These are phyloP conservation scores for Immersiella caudata DNA, from an alignment of 495 filamentous ascomycete genomes.

Conservation along the genomic window DNA sequence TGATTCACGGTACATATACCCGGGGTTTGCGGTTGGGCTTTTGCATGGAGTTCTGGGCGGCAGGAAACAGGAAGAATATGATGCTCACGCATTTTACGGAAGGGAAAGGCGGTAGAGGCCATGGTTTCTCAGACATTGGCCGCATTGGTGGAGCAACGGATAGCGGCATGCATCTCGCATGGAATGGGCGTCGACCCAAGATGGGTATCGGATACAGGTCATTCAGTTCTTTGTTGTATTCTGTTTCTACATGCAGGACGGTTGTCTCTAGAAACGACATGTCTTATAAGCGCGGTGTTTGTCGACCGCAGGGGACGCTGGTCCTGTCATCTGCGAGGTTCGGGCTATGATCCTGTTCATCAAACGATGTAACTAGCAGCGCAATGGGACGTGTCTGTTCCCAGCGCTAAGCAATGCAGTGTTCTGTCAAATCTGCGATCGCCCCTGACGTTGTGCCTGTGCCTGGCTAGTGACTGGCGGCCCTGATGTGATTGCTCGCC, in stretches of 20 bases:
- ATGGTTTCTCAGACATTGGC: neutral
- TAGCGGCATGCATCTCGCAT: neutral
- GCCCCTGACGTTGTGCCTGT: neutral
- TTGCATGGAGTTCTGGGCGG: neutral
- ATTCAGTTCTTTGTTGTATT: neutral
- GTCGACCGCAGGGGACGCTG: neutral
- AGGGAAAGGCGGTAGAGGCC: neutral
- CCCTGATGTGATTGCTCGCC: neutral
- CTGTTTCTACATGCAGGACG: neutral
- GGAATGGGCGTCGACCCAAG: neutral
- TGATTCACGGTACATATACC: constrained; percentile 20
- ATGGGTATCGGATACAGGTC: neutral
- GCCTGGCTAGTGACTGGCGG: neutral
- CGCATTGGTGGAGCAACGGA: neutral
- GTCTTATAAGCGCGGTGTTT: neutral
- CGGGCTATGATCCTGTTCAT: neutral
- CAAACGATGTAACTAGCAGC: neutral
- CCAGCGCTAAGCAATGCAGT: neutral
- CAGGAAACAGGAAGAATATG: neutral
- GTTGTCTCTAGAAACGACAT: neutral
- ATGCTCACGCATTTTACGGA: constrained; percentile 14
- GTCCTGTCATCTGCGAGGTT: neutral
- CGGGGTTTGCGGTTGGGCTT: neutral
- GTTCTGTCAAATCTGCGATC: no score
- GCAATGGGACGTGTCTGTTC: neutral